Evolutionary conservation across 2,329 filamentous ascomycete species (phyloP), one percentile per base, ranked within the genome.

Genomic region (Xylaria arbuscula): DNA sequence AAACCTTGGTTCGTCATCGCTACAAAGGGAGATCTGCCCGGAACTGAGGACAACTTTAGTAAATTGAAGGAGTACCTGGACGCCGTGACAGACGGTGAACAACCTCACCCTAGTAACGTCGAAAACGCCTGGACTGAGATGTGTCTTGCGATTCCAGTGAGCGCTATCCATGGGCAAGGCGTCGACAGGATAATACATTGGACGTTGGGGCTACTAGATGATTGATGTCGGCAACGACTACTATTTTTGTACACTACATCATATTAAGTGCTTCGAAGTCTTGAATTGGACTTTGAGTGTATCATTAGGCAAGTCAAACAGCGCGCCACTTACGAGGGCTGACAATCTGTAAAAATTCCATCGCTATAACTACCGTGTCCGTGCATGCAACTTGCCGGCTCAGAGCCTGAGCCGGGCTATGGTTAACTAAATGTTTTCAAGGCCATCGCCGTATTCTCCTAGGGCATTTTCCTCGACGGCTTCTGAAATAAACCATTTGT

Each of bases 1-100:
- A 99, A 99, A 82, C 94, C 96, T 0, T 99, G 96, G 96, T 96
- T 97, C 76, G 94, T 98, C 5, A 90, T 98, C 51, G 95, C 93
- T 1, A 98, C 94, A 22, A 98, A 98, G 81, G 94, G 93, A 0
- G 95, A 98, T 78, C 79, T 97, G 63, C 88, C 90, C 3, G 87
- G 87, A 2, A 97, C 96, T 1, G 88, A 94, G 78, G 87, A 89
- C 28, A 97, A 96, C 77, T 99, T 93, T 78, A 81, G 80, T 42
- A 80, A 82, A 60, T 82, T 99, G 73, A 89, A 89, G 72, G 81
- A 81, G 9, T 97, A 98, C 79, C 81, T 99, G 3, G 84, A 87
- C 4, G 83, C 82, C 3, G 86, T 98, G 28, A 87, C 87, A 60
- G 83, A 82, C 0, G 90, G 91, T 1, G 80, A 82, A 22, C 85